phyloP scores from a whole-genome alignment of 345 rosid genomes.

The Rhodamnia argentea region DNA sequence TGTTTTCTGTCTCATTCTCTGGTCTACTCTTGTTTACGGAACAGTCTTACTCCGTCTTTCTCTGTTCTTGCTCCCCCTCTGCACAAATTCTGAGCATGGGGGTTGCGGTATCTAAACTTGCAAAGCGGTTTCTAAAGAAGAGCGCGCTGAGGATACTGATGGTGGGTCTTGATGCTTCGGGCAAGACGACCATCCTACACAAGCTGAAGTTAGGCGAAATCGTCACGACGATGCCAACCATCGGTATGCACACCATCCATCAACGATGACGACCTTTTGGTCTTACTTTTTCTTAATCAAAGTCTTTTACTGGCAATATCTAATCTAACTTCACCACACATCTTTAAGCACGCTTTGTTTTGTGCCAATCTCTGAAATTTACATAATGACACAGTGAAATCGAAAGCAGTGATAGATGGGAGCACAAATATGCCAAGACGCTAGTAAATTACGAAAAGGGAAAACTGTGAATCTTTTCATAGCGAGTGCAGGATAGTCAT shows the following conservation, averaged over 20 bases:
- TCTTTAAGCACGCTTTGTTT: background rate
- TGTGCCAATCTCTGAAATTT: background rate
- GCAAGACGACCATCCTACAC: constrained; percentile 64
- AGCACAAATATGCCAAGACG: background rate
- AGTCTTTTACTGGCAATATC: background rate
- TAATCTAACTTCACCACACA: background rate
- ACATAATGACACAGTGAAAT: background rate
- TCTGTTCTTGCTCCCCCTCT: background rate
- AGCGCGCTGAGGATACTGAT: constrained; percentile 32
- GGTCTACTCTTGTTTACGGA: background rate
- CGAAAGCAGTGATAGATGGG: background rate
- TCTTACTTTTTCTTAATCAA: background rate
- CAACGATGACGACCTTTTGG: background rate
- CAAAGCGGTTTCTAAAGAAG: constrained; percentile 30
- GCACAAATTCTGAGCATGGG: constrained; percentile 18
- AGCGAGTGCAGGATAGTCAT: background rate
- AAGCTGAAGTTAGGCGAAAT: constrained; percentile 60
- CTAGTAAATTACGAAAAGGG: background rate
- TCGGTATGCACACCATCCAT: constrained; percentile 20
- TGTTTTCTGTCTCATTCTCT: background rate
- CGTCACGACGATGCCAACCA: constrained; percentile 48
- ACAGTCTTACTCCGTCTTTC: background rate
- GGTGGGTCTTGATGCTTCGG: constrained; percentile 72
- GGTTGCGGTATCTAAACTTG: constrained; percentile 24
- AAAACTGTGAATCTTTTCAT: background rate